Evolutionary conservation across 352 stramenopile genomes (phyloP), one percentile per base, ranked within the genome.

Genomic region (Phytophthora sp.): DNA sequence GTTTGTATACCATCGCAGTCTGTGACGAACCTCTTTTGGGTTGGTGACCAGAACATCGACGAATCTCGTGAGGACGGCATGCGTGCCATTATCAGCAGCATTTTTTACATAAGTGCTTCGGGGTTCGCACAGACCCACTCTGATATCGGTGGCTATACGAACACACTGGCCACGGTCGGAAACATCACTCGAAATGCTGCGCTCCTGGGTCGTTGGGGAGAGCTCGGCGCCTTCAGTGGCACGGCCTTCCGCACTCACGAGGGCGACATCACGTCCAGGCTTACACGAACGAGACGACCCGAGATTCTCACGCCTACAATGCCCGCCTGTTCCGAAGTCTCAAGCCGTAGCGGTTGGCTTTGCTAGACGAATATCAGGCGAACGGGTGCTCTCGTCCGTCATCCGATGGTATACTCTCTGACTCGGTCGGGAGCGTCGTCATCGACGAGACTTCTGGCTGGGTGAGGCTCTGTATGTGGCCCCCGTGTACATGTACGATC

Each of bases 1-100:
- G 65, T 13, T 73, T 69, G 24, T 73, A 73, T 21, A 59, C 29
- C 9, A 69, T 69, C 24, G 65, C 65, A 33, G 52, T 39, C n/a
- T 57, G 30, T 47, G 59, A 69, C 65, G 30, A 73, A 65, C 30
- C 58, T 73, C 51, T 73, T 73, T 33, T 73, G 65, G 65, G 57
- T 69, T 13, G 65, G 65, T 15, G 65, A 73, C 45, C 65, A 73
- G 51, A 73, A 73, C 65, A 69, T 73, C 24, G 65, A 73, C 13
- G 59, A 42, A 36, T 73, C 52, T 57, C 65, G 51, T 6, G 65
- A 64, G 24, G 65, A 73, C 35, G 65, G 65, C 16, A 64, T 73
- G 59, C 65, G 59, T 21, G 65, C 59, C 4, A 59, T 69, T n/a
- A 39, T 73, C 38, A 73, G 65, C 47, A 73, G 65, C 35, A 36